Percentiles rank a stretch among this genome's conserved stretches.
Conservation (phyloP, 306 rosid genomes). For the Abrus pulchellus region DNA sequence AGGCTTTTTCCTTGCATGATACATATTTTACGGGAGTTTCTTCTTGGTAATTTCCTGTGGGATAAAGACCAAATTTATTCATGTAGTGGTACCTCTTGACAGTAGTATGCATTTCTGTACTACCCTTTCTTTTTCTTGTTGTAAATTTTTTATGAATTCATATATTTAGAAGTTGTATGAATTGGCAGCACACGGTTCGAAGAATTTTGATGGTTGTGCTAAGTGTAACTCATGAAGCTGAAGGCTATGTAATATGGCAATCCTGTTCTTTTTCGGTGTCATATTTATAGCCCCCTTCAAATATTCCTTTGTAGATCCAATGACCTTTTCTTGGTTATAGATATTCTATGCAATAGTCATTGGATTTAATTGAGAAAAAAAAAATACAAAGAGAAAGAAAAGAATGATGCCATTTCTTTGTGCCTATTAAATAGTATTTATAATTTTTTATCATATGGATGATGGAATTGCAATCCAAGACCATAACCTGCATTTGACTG, state of each 20-base stretch:
- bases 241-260: constrained; percentile 21
- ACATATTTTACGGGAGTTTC: constrained; percentile 30
- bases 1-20: constrained; percentile 13
- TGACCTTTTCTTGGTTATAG: background rate
- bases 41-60: background rate
- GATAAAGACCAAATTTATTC: constrained; percentile 18
- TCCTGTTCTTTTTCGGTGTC: constrained; percentile 32
- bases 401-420: constrained; percentile 34
- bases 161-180: constrained; percentile 33
- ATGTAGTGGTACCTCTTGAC: background rate
- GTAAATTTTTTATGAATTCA: background rate
- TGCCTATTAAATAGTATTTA: constrained; percentile 19
- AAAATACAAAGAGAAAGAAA: constrained; percentile 19
- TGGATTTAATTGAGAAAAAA: constrained; percentile 14
- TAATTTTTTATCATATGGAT: constrained; percentile 34
- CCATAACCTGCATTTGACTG: constrained; percentile 50
- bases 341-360: constrained; percentile 23
- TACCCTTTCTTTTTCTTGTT: constrained; percentile 29
- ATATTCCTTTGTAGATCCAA: constrained; percentile 5
- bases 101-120: constrained; percentile 26
- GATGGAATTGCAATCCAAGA: constrained; percentile 30
- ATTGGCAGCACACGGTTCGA: constrained; percentile 32
- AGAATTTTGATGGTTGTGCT: constrained; percentile 15
- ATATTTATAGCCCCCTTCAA: background rate
- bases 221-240: constrained; percentile 19